Percentiles rank a stretch among this genome's conserved stretches.
phyloP scores from a whole-genome alignment of 345 rosid genomes.

The Iberis pinnata region DNA sequence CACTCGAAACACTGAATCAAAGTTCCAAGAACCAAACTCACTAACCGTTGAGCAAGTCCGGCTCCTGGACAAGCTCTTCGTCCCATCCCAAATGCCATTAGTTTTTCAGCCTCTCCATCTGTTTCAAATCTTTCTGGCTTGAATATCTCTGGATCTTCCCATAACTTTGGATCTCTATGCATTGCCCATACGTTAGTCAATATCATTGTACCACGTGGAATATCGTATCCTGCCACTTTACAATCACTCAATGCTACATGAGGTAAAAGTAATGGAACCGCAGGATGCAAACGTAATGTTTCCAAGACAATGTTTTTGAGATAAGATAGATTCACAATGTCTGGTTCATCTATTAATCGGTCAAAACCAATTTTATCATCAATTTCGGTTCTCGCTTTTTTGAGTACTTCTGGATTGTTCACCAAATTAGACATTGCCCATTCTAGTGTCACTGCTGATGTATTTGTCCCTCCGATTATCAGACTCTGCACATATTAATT shows the following conservation, averaged over 20 bases:
- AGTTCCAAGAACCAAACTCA: conserved; percentile 30
- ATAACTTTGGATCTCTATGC: conserved; percentile 38
- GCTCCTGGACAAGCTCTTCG: conserved; percentile 45
- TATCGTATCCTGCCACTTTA: conserved; percentile 33
- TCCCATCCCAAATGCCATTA: conserved; percentile 39
- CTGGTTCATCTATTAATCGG: conserved; percentile 35
- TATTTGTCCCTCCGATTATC: conserved; percentile 42
- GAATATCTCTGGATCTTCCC: conserved; percentile 42
- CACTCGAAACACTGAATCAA: conserved; percentile 46
- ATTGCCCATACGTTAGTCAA: conserved; percentile 49
- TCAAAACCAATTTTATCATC: conserved; percentile 33
- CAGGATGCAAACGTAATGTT: conserved; percentile 36
- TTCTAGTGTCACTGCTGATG: conserved; percentile 46
- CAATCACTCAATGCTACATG: conserved; percentile 41
- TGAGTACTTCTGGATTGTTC: conserved; percentile 33
- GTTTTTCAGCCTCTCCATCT: conserved; percentile 19
- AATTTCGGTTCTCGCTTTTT: conserved; percentile 33
- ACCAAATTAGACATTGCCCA: conserved; percentile 48
- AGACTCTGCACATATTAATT: conserved; percentile 21
- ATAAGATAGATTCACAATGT: conserved; percentile 30
- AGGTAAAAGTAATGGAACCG: conserved; percentile 42
- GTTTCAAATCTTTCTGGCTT: conserved; percentile 43
- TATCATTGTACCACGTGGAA: conserved; percentile 41
- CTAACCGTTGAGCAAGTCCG: conserved; percentile 31
- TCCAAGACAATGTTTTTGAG: conserved; percentile 39